Evolutionary conservation across 495 filamentous ascomycete species (phyloP), one percentile per base, ranked within the genome.

Genomic region (Astrocystis sublimbata): DNA sequence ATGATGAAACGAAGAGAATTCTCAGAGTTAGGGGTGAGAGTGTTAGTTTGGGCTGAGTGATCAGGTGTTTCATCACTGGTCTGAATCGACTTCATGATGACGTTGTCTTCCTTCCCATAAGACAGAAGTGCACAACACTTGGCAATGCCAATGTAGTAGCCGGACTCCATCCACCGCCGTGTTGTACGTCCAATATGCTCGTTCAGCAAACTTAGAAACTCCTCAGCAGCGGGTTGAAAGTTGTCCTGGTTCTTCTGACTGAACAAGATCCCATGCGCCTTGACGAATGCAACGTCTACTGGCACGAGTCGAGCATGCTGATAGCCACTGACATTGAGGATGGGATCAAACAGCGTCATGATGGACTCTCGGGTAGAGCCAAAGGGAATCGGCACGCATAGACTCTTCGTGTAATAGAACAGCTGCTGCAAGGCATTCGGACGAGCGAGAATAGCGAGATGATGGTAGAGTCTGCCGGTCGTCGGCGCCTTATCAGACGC

Each of bases 401-500:
- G 63, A 1, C 55, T 50, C 12, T 75, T 75, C 0, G 64, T 40
- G n/a, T 93, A 93, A 59, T 85, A 87, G 60, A 85, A 91, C 0
- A 93, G 70, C 64, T 93, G 90, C 54, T 88, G 84, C 0, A 91
- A 68, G 15, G 81, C 74, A 63, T 90, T 87, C 0, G 89, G 88
- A 5, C 88, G 78, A n/a, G 90, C 86, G 9, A 93, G 74, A 10
- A 92, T 90, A 0, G 89, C 91, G 9, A 93, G 82, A 68, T 93
- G 90, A 73, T 93, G 91, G 60, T 92, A 90, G 10, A 93, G 77
- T 0, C 91, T 76, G 0, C 91, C 91, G 26, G 87, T 79, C 6
- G 81, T 78, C 0, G 90, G 89, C 36, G 76, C 86, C 28, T 82
- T 83, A 61, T 92, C 87, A 15, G 87, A 85, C 2, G 88, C 90